Evolutionary conservation across 1,139 yeast genomes (phyloP).

Genomic region (Debaryomyces subglobosus): DNA sequence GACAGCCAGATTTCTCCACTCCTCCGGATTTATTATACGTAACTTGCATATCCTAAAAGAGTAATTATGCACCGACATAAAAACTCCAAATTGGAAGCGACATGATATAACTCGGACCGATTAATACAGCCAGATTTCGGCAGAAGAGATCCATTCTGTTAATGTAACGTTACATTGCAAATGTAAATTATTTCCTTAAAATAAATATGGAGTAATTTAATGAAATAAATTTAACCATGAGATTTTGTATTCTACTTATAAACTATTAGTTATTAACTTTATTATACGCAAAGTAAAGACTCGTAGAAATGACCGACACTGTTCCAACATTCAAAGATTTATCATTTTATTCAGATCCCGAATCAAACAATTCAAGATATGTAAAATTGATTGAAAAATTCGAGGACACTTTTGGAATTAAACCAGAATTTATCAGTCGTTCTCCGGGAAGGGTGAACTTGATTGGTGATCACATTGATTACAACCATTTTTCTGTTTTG

Average conservation of each 20-base stretch:
- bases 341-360: conserved; percentile 37
- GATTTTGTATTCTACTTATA: background rate
- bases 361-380: conserved; percentile 30
- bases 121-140: background rate
- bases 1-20: conserved; percentile 1
- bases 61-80: background rate
- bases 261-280: background rate
- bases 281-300: conserved; percentile 2
- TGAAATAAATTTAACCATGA: too few relatives aligned
- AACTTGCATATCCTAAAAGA: background rate
- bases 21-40: background rate
- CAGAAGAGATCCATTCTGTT: background rate
- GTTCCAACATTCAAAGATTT: conserved; percentile 41
- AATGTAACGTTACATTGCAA: conserved; percentile 12
- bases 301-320: conserved; percentile 10
- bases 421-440: conserved; percentile 53
- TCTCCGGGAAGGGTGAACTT: conserved; percentile 78
- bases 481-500: conserved; percentile 65
- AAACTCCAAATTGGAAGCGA: background rate
- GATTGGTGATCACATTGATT: conserved; percentile 78
- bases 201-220: background rate
- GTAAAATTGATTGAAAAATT: conserved; percentile 24
- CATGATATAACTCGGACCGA: background rate
- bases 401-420: conserved; percentile 21
- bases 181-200: background rate